Conservation (phyloP, 2,329 filamentous ascomycete genomes). For the Aschersonia sp. region DNA sequence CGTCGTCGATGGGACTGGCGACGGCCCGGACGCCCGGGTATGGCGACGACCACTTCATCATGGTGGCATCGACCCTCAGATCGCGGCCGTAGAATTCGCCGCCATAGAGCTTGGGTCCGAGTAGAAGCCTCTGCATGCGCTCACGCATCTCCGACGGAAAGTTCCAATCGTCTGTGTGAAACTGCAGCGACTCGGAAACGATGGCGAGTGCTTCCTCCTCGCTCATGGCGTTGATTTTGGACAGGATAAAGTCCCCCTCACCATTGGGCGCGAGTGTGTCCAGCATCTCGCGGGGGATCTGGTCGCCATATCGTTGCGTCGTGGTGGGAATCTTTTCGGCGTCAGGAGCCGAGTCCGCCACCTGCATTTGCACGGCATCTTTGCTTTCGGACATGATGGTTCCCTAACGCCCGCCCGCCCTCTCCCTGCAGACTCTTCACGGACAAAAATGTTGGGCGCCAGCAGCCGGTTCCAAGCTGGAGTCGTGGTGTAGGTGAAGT, state of each 20-base stretch:
- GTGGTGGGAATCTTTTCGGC: constrained; percentile 1
- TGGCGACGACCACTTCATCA: constrained; percentile 25
- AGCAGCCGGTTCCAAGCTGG: no score
- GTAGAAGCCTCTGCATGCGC: constrained; percentile 23
- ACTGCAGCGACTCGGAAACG: constrained; percentile 19
- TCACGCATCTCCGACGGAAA: constrained; percentile 26
- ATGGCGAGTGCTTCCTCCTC: constrained; percentile 27
- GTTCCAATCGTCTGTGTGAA: constrained; percentile 29
- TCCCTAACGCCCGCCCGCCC: no score
- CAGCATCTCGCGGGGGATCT: constrained; percentile 23
- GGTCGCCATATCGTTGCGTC: constrained; percentile 12
- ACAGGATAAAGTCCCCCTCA: constrained; percentile 22
- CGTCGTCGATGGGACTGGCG: constrained; percentile 20
- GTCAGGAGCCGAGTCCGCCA: neutral
- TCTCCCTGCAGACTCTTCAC: no score
- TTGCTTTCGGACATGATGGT: neutral
- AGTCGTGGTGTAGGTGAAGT: no score
- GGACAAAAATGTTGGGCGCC: no score
- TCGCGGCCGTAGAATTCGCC: constrained; percentile 23
- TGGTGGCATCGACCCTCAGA: constrained; percentile 22
- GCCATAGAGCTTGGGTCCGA: constrained; percentile 23
- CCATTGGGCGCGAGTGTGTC: constrained; percentile 27
- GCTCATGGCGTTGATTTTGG: constrained; percentile 25
- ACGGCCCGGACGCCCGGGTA: constrained; percentile 28
- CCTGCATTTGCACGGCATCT: neutral